Conservation (phyloP, 352 stramenopile genomes). For the Phytophthora sp. region DNA sequence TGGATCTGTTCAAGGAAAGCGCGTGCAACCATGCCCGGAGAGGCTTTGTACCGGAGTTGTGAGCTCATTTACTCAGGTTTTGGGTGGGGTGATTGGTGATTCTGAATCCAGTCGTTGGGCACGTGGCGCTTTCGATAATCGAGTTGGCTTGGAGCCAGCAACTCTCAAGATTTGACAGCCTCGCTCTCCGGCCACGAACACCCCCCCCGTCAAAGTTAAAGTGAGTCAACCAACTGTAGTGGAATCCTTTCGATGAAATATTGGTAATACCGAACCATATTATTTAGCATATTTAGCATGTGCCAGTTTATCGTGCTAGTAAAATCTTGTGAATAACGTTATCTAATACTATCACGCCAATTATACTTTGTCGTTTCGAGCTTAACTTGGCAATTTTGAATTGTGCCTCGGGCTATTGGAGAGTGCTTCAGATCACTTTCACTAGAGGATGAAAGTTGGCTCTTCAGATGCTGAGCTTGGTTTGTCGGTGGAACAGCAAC, state of each 20-base stretch:
- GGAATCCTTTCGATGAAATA: slow-evolving; percentile 13
- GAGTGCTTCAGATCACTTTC: not conserved
- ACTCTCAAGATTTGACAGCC: slow-evolving; percentile 7
- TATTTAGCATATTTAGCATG: too few relatives aligned
- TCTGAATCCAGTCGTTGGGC: slow-evolving; percentile 2
- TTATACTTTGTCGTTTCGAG: too few relatives aligned
- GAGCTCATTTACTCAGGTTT: slow-evolving; percentile 25
- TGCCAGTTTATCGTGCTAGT: too few relatives aligned
- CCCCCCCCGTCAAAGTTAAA: not conserved
- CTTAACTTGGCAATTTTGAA: too few relatives aligned
- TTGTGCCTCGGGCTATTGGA: too few relatives aligned
- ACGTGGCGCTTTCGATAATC: slow-evolving; percentile 11
- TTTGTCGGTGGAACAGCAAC: too few relatives aligned
- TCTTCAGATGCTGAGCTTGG: too few relatives aligned
- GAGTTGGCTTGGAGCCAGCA: slow-evolving; percentile 9
- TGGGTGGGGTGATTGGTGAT: slow-evolving; percentile 13
- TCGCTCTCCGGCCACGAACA: not conserved
- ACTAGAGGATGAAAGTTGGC: slow-evolving; percentile 7
- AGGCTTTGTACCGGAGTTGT: slow-evolving; percentile 17
- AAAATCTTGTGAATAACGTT: too few relatives aligned
- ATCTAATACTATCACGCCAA: too few relatives aligned
- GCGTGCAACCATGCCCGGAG: slow-evolving; percentile 24
- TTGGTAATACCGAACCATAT: too few relatives aligned
- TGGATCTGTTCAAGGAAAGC: slow-evolving; percentile 24
- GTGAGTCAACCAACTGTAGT: not conserved